Conservation (phyloP, 75 land plant genomes). For the Ceratopteris richardii region DNA sequence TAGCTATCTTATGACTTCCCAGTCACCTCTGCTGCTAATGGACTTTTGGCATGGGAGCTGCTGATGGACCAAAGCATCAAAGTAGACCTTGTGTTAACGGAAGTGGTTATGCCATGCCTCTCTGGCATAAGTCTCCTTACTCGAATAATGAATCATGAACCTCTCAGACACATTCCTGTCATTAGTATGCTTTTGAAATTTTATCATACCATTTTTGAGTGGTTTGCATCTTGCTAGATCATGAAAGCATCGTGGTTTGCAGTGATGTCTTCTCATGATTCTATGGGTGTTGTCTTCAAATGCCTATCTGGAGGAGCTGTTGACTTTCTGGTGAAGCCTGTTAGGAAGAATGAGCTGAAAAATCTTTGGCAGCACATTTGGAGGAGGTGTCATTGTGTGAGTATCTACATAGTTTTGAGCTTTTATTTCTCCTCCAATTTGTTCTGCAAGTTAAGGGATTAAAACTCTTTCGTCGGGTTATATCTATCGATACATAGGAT, state of each 20-base stretch:
- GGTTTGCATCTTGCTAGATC: not conserved
- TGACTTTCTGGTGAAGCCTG: slow-evolving; percentile 91
- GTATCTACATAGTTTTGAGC: no score
- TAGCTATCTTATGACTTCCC: slow-evolving; percentile 9
- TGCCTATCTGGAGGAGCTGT: slow-evolving; percentile 93
- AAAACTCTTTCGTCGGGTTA: no score
- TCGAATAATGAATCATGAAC: slow-evolving; percentile 78
- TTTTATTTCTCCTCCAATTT: no score
- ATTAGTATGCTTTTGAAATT: slow-evolving; percentile 48
- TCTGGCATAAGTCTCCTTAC: slow-evolving; percentile 80
- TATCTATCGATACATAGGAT: no score
- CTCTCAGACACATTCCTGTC: slow-evolving; percentile 70
- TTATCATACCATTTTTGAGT: not conserved
- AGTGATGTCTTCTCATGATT: slow-evolving; percentile 98
- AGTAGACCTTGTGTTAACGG: slow-evolving; percentile 75
- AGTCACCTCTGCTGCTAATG: slow-evolving; percentile 73
- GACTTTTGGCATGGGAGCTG: slow-evolving; percentile 74
- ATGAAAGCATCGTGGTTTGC: slow-evolving; percentile 13
- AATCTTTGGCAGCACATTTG: slow-evolving; percentile 98
- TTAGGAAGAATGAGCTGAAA: slow-evolving; percentile 92
- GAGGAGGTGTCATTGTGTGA: slow-evolving; percentile 89
- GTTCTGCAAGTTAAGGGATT: no score
- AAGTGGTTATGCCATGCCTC: slow-evolving; percentile 78
- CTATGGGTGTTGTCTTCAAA: slow-evolving; percentile 80
- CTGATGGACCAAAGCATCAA: slow-evolving; percentile 47